Conservation (phyloP, 1,284 basidiomycete genomes). For the Cryptococcus jaspeensis region DNA sequence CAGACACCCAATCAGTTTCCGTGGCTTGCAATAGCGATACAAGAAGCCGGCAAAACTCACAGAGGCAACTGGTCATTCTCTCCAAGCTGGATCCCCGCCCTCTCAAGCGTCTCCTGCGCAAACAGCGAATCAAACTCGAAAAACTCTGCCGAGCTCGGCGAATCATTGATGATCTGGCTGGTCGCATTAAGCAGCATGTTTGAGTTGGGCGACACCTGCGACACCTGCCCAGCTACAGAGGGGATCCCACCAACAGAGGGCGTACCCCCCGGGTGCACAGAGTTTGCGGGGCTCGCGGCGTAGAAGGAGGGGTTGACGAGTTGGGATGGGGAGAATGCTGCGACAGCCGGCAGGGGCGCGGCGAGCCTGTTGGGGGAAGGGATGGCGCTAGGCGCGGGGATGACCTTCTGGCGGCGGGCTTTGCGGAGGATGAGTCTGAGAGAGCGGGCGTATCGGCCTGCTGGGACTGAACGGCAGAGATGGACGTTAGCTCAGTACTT, state of each 20-base stretch:
- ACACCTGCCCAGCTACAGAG: neutral
- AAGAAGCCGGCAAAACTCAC: constrained; percentile 20
- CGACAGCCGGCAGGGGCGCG: constrained; percentile 17
- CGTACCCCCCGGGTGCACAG: constrained; percentile 4
- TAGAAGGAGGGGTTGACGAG: constrained; percentile 22
- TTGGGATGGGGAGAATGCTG: constrained; percentile 27
- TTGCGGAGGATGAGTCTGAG: constrained; percentile 82
- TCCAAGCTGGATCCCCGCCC: constrained; percentile 42
- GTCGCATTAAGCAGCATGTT: constrained; percentile 30
- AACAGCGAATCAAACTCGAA: constrained; percentile 51
- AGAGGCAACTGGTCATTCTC: constrained; percentile 48
- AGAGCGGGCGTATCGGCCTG: constrained; percentile 82
- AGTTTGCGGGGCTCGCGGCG: constrained; percentile 12
- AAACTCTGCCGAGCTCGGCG: constrained; percentile 42
- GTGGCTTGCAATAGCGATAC: neutral
- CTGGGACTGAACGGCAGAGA: constrained; percentile 62
- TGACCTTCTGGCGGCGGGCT: constrained; percentile 64
- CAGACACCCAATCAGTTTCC: neutral
- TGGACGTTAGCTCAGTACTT: constrained; percentile 1
- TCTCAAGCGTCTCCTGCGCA: constrained; percentile 48
- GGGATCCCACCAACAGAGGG: too few species aligned
- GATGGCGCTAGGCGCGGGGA: constrained; percentile 49
- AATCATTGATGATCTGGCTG: constrained; percentile 44
- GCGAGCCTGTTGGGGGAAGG: constrained; percentile 34
- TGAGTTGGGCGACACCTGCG: constrained; percentile 15